Evolutionary conservation across 73 alveolate genomes (phyloP), one percentile per base, ranked within the genome.

Genomic region (Breviolum minutum): DNA sequence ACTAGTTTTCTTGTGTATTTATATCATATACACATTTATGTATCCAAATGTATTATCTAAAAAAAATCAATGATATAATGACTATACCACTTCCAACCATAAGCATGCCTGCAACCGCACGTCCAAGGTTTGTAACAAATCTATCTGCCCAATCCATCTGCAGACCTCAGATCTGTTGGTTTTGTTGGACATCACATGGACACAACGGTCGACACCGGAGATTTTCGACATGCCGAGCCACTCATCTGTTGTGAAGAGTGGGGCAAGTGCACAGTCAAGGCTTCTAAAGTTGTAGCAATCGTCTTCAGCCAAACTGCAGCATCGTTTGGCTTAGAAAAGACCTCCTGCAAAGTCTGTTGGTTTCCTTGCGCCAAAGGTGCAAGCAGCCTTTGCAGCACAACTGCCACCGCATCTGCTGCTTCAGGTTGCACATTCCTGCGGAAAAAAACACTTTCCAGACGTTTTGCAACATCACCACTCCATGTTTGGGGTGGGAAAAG

Each of bases 261-360:
- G 12, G 76, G 71, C 80, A 86, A 61, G 30, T 61, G 77, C 32
- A 60, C 24, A 24, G 22, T n/a, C 63, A 86, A 63, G 10, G 54
- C 94, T 48, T 86, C 94, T 79, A 86, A 17, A 5, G 94, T 27
- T 7, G 94, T 12, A 12, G 79, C 70, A 16, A 86, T 16, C 24
- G 79, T 63, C 80, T 86, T 86, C 94, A 86, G 48, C 94, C 94
- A 86, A 86, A 86, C 30, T 17, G 94, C 94, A 14, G 79, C 94
- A 6, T 86, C 94, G 20, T 86, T 86, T 24, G 94, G 94, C 27
- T 86, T 86, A 12, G 63, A 29, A 1, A 61, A 16, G 32, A 19
- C 16, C 80, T 63, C 76, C 81, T 63, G 79, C 74, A 61, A 22
- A 60, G 24, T 54, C 26, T 83, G 40, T 26, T 48, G 17, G 27